Conservation (phyloP, 176 grass and related monocot genomes). For the Melocanna baccifera region DNA sequence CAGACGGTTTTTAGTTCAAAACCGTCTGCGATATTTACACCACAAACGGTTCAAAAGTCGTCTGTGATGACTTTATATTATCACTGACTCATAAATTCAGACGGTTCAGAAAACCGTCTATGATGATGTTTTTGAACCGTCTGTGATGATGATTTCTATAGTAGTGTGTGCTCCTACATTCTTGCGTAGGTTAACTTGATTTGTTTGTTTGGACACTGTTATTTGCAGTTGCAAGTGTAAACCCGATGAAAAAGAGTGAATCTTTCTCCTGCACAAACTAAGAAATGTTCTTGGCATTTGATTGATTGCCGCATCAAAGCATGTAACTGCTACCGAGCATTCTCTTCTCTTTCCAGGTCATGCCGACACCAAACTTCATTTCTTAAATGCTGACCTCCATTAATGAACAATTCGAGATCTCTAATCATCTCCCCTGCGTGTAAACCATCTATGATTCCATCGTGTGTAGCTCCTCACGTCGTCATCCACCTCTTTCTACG, state of each 20-base stretch:
- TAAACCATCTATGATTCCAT: slow-evolving; percentile 1
- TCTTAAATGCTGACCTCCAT: neutral
- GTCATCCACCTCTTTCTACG: neutral
- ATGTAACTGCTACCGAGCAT: neutral
- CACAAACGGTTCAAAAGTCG: too few species aligned
- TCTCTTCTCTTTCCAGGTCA: neutral
- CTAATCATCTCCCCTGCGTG: slow-evolving; percentile 20
- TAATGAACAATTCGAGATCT: neutral
- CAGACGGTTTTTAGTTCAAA: too few species aligned
- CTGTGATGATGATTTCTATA: too few species aligned
- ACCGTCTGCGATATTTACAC: too few species aligned
- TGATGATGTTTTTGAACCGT: too few species aligned
- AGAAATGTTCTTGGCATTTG: neutral
- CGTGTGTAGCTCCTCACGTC: slow-evolving; percentile 36
- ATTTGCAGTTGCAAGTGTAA: neutral
- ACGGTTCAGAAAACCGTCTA: too few species aligned
- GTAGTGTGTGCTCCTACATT: neutral
- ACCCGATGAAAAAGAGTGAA: neutral
- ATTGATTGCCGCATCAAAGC: neutral
- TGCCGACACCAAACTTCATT: neutral
- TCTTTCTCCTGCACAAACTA: neutral
- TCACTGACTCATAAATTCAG: too few species aligned
- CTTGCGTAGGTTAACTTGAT: neutral
- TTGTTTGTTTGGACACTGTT: neutral
- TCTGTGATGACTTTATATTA: too few species aligned